Base-by-base conservation (phyloP, 1,284 basidiomycete genomes). In the Inonotus obliquus region DNA sequence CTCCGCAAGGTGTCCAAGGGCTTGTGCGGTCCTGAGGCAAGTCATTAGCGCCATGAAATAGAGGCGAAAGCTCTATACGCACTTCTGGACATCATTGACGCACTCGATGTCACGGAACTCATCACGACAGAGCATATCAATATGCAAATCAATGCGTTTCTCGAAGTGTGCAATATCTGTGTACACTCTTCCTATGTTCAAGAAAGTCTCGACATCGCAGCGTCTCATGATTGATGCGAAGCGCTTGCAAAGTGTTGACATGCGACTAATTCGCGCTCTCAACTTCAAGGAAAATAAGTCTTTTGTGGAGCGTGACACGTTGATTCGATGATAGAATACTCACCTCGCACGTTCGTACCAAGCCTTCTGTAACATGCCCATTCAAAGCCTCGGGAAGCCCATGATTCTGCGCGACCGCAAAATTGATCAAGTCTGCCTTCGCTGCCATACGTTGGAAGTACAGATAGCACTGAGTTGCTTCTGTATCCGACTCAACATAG, bases 51-150 rank as follows among this genome's bases (percentile, higher is more conserved):
- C 54, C 21, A 1, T 54, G 54, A 27, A 23, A 53, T 59, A 57
- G 47, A 21, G 47, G 37, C 57, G 23, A 39, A 11, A 44, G 23
- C 19, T 32, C 6, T 29, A 10, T 10, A 77, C 86, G 61, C 68
- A 94, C 94, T 91, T 94, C 65, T 82, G 79, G 52, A 98, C 81
- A 69, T 98, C 96, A 66, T 82, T 87, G 14, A 91, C 92, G 73
- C 95, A 98, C 67, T 97, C 94, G 74, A 87, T 83, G 74, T 96
- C 96, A 48, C 90, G 83, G 76, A 99, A 94, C 73, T 94, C 94
- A 67, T 98, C 94, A 48, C 86, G 80, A 52, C 91, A 82, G 13
- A 97, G 77, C 35, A 90, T 80, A 57, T 91, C 89, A 62, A 98
- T 85, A 72, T 96, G 96, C 74, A 90, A 87, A 69, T 99, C 95